Percentiles rank a stretch among this genome's conserved stretches.
Evolutionary conservation across 176 grass and related monocot species (phyloP).

Genomic region (Panicum miliaceum): DNA sequence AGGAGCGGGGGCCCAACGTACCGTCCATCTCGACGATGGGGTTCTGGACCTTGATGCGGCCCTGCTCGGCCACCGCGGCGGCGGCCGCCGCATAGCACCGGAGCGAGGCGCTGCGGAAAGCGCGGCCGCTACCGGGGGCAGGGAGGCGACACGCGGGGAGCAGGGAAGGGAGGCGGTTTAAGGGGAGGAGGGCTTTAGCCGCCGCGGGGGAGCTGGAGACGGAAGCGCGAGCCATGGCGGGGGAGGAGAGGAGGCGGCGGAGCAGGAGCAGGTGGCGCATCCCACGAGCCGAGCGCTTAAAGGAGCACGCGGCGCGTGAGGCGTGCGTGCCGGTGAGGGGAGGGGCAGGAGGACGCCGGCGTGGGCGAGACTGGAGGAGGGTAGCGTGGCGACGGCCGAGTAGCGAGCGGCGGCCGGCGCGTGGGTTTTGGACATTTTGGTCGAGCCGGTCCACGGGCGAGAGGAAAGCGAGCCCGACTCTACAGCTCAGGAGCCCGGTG

Average conservation of each 20-base stretch:
- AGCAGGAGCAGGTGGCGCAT: conserved; percentile 47
- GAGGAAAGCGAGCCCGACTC: background rate
- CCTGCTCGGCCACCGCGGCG: conserved; percentile 47
- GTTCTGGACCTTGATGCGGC: conserved; percentile 77
- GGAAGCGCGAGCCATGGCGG: conserved; percentile 45
- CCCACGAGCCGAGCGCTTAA: conserved; percentile 21
- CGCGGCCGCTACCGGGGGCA: background rate
- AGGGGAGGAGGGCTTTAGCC: conserved; percentile 44
- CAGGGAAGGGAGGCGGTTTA: conserved; percentile 39
- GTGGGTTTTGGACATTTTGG: background rate
- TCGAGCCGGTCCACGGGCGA: background rate
- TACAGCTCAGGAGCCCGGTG: background rate
- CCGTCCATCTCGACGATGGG: conserved; percentile 99
- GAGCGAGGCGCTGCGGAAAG: conserved; percentile 47
- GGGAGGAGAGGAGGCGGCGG: conserved; percentile 8
- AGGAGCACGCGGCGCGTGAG: background rate
- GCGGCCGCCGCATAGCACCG: conserved; percentile 66
- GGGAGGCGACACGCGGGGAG: conserved; percentile 27
- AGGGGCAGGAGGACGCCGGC: background rate
- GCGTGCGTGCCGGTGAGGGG: background rate
- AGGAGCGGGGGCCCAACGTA: conserved; percentile 27
- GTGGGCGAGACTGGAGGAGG: background rate
- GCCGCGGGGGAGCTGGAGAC: conserved; percentile 36
- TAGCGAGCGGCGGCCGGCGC: too few species aligned
- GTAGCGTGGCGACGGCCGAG: background rate